Conservation (phyloP, 2,329 filamentous ascomycete genomes). For the Cytospora leucostoma region DNA sequence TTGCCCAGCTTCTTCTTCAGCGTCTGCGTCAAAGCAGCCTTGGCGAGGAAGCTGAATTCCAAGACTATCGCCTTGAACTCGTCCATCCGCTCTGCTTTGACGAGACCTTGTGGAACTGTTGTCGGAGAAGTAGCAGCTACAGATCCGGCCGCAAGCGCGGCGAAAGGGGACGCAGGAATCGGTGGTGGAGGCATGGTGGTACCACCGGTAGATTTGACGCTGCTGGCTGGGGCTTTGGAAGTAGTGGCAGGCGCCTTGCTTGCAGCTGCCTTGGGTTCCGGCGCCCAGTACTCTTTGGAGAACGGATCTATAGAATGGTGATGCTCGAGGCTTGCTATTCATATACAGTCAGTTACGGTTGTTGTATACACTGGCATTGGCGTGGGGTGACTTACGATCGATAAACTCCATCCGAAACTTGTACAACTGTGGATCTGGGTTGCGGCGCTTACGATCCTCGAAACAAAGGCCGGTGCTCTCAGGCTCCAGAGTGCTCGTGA, state of each 20-base stretch:
- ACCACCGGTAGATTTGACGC: constrained; percentile 37
- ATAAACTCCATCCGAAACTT: constrained; percentile 76
- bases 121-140: constrained; percentile 18
- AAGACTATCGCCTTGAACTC: constrained; percentile 71
- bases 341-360: constrained; percentile 28
- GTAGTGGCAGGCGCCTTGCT: constrained; percentile 31
- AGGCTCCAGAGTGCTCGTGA: constrained; percentile 72
- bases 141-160: constrained; percentile 11
- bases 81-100: constrained; percentile 61
- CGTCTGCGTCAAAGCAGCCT: constrained; percentile 72
- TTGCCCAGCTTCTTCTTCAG: constrained; percentile 74
- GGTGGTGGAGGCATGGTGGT: constrained; percentile 31
- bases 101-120: constrained; percentile 37
- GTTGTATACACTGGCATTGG: constrained; percentile 15
- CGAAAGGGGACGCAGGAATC: constrained; percentile 29
- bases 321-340: constrained; percentile 48
- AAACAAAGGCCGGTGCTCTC: constrained; percentile 81
- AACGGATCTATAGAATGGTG: constrained; percentile 76
- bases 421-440: constrained; percentile 51
- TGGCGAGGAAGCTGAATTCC: constrained; percentile 60
- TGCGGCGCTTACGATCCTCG: constrained; percentile 60
- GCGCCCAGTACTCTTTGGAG: constrained; percentile 76
- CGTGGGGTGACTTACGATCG: constrained; percentile 54
- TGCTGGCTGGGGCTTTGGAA: constrained; percentile 36
- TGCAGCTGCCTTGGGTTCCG: constrained; percentile 35